These are phyloP conservation scores for Tylopilus orsonianus DNA, from an alignment of 1,284 basidiomycete genomes.

Conservation along the genomic window DNA sequence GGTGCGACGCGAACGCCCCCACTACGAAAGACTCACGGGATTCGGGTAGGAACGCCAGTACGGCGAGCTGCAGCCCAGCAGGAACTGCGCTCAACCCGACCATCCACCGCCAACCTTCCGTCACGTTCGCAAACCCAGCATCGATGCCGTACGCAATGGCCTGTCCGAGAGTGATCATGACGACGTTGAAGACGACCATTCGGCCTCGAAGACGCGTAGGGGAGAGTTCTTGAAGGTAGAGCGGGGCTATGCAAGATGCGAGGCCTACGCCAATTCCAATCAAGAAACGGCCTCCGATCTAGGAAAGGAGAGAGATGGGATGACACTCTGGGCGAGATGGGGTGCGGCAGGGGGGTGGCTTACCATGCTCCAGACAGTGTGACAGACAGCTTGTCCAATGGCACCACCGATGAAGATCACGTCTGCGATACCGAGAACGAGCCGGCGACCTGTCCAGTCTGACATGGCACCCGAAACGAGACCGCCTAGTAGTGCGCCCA, in stretches of 20 bases:
- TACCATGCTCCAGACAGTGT: slow-evolving; percentile 72
- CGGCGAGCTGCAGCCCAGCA: slow-evolving; percentile 60
- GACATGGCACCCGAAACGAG: slow-evolving; percentile 75
- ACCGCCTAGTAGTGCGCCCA: slow-evolving; percentile 76
- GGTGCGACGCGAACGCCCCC: background rate
- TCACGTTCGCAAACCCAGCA: slow-evolving; percentile 64
- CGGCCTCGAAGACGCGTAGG: slow-evolving; percentile 74
- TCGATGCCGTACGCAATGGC: slow-evolving; percentile 79
- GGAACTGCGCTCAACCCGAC: slow-evolving; percentile 74
- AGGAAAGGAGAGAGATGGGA: background rate
- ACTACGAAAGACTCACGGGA: slow-evolving; percentile 51
- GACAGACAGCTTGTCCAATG: slow-evolving; percentile 65
- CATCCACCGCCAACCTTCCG: slow-evolving; percentile 82
- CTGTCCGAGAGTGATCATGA: slow-evolving; percentile 70
- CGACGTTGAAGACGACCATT: slow-evolving; percentile 73
- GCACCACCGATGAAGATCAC: slow-evolving; percentile 77
- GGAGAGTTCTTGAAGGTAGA: slow-evolving; percentile 84
- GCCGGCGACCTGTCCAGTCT: slow-evolving; percentile 70
- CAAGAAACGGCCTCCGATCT: slow-evolving; percentile 75
- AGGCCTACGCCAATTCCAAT: slow-evolving; percentile 70
- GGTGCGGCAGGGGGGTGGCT: background rate
- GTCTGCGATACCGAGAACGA: slow-evolving; percentile 70
- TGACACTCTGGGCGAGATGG: background rate
- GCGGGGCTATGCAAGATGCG: slow-evolving; percentile 76
- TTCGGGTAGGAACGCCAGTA: slow-evolving; percentile 72